phyloP scores from a whole-genome alignment of 202 grass and related monocot species.

The Miscanthus sacchariflorus region DNA sequence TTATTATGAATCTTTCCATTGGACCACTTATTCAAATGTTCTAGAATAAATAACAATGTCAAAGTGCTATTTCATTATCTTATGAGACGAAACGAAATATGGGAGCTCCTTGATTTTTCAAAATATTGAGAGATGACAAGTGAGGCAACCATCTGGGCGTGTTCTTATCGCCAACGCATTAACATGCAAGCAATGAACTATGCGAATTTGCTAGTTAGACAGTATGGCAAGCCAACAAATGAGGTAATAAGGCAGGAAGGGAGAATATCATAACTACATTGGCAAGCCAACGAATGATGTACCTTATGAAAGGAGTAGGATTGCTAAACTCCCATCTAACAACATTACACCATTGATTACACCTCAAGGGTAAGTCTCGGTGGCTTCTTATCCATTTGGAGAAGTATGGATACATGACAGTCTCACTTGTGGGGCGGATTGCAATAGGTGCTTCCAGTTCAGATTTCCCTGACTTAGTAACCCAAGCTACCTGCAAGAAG shows the following conservation, averaged over 20 bases:
- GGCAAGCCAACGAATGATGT: neutral
- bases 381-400: slow-evolving; percentile 99
- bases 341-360: slow-evolving; percentile 99
- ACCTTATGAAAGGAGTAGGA: slow-evolving; percentile 98
- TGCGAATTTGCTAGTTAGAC: neutral
- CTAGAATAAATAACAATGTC: neutral
- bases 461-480: slow-evolving; percentile 87
- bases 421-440: slow-evolving; percentile 95
- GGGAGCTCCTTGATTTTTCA: neutral
- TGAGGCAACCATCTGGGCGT: neutral
- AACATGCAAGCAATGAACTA: neutral
- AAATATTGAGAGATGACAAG: neutral
- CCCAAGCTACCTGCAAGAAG: slow-evolving; percentile 74
- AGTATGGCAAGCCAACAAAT: neutral
- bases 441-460: slow-evolving; percentile 93
- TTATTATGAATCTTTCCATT: neutral
- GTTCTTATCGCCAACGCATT: neutral
- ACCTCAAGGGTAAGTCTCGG: slow-evolving; percentile 89
- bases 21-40: neutral
- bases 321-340: slow-evolving; percentile 95
- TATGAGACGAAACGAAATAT: neutral
- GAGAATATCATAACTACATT: neutral
- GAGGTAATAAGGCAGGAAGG: neutral
- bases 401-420: slow-evolving; percentile 99
- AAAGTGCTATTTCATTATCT: neutral